Evolutionary conservation across 2,329 filamentous ascomycete genomes (phyloP), one percentile per base, ranked within the genome.

Genomic region (Alternaria hordeiaustralica): DNA sequence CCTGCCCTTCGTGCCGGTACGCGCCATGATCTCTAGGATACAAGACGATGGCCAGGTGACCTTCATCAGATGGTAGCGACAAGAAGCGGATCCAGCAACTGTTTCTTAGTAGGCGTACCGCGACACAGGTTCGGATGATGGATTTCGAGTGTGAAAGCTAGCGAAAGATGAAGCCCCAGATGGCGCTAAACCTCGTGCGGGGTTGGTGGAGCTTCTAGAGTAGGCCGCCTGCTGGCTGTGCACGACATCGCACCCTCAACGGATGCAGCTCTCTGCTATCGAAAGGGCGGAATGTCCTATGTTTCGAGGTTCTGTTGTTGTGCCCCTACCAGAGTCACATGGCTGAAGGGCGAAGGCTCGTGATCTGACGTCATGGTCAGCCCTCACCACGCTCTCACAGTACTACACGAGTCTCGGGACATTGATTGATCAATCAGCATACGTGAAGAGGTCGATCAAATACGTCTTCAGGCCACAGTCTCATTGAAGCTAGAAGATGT

Each of bases 281-380:
- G 2, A n/a, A 36, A 53, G 49, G 28, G 30, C 49, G 20, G 6
- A 51, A 12, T 15, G 7, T 9, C n/a, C 5, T 33, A 25, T 23
- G 5, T 15, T n/a, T 18, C 20, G 6, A 8, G 30, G 11, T 13
- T 12, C 5, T 36, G 9, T 21, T 36, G 11, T 12, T 5, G 7
- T 41, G 20, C 9, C 20, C 1, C 20, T 21, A 30, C n/a, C 13
- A 6, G 2, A 33, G n/a, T 36, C 3, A 36, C 43, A 9, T 53
- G 36, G 28, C 51, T 43, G 47, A 53, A 56, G 57, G 41, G 61
- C 57, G 50, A 46, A 51, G 20, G 28, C 58, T 46, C 26, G 21
- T 25, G 25, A 30, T 25, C 26, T 2, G 23, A 15, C 30, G 49
- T 46, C 26, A 25, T 45, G 41, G 36, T 61, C 49, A 50, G 54